phyloP scores from a whole-genome alignment of 176 grass and related monocot genomes.

The Paspalum vaginatum region DNA sequence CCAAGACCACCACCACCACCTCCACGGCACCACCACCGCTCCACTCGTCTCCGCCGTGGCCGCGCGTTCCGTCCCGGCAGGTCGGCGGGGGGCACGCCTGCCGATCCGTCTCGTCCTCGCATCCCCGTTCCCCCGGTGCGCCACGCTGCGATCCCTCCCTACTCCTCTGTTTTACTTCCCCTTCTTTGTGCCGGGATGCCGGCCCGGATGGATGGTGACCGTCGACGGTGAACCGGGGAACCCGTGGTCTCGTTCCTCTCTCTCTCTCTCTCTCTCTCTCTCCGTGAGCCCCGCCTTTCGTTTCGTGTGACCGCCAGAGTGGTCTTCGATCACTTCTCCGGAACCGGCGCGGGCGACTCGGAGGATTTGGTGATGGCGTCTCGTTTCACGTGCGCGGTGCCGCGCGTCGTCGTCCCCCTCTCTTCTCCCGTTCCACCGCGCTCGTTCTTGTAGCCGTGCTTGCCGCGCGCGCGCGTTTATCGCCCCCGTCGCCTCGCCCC shows the following conservation, averaged over 20 bases:
- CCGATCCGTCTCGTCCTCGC: not conserved
- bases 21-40: not conserved
- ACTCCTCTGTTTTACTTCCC: not conserved
- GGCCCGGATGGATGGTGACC: no score
- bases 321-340: no score
- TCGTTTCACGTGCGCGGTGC: not conserved
- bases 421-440: no score
- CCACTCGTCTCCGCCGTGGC: not conserved
- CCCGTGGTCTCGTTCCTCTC: not conserved
- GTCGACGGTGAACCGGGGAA: no score
- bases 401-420: no score
- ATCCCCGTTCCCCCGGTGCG: slow-evolving; percentile 26
- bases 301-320: not conserved
- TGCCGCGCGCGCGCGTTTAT: not conserved
- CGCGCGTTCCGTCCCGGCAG: not conserved
- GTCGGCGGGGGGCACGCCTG: no score
- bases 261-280: no score
- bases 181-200: no score
- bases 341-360: not conserved
- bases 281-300: not conserved
- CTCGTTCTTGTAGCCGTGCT: not conserved
- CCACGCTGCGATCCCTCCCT: not conserved
- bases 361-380: not conserved
- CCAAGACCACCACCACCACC: not conserved
- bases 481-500: not conserved